Evolutionary conservation across 2,329 filamentous ascomycete genomes (phyloP).

Genomic region (Juglanconis oblonga): DNA sequence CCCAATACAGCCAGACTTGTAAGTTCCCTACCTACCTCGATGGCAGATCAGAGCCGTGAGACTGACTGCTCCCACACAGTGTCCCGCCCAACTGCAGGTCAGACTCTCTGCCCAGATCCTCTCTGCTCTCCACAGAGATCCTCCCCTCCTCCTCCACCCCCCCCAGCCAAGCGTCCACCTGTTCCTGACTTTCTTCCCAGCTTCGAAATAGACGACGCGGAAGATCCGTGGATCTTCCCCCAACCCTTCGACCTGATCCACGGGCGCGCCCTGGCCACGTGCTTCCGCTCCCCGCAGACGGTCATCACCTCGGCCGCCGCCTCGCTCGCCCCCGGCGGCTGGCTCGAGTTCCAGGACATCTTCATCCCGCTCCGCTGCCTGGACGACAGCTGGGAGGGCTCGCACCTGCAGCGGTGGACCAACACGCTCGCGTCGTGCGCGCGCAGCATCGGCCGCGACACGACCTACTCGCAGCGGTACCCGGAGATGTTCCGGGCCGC

Average conservation of each 20-base stretch:
- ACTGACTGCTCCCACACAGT: constrained; percentile 7
- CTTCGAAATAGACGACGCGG: constrained; percentile 54
- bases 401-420: constrained; percentile 30
- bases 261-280: constrained; percentile 45
- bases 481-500: constrained; percentile 26
- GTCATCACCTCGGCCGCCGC: constrained; percentile 45
- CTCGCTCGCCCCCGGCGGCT: constrained; percentile 36
- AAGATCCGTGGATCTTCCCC: constrained; percentile 44
- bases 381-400: constrained; percentile 28
- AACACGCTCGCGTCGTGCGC: constrained; percentile 29
- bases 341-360: constrained; percentile 33
- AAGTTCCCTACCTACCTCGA: too few species aligned
- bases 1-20: constrained; percentile 34
- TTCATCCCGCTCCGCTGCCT: constrained; percentile 27
- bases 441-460: constrained; percentile 23
- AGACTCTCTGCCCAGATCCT: too few species aligned
- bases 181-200: constrained; percentile 17
- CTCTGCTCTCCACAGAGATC: too few species aligned
- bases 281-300: constrained; percentile 46
- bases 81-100: constrained; percentile 46
- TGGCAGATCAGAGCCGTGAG: too few species aligned
- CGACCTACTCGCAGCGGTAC: constrained; percentile 25
- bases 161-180: background rate
- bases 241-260: constrained; percentile 53
- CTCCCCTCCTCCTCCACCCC: background rate